Evolutionary conservation across 176 grass and related monocot species (phyloP).

Genomic region (Bonia amplexicaulis): DNA sequence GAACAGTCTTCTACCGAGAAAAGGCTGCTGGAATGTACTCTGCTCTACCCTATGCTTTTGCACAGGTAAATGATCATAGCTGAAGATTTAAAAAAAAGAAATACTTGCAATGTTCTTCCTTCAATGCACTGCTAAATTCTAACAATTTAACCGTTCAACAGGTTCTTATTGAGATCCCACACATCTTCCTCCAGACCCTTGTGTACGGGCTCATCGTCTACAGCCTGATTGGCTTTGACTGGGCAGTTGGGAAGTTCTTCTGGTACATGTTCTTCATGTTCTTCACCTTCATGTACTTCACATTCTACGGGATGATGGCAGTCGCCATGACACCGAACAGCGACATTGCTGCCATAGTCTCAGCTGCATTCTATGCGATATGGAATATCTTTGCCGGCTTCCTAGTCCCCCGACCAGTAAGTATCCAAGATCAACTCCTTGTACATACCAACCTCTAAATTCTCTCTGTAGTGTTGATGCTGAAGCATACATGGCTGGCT

Average conservation of each 20-base stretch:
- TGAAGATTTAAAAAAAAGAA: background rate
- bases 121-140: background rate
- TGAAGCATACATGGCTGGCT: conserved; percentile 25
- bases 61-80: conserved; percentile 56
- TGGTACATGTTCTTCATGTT: conserved; percentile 99
- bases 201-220: conserved; percentile 87
- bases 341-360: conserved; percentile 78
- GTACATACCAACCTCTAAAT: background rate
- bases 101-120: background rate
- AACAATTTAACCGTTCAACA: conserved; percentile 24
- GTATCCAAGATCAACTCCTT: conserved; percentile 1
- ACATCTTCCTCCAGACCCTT: conserved; percentile 80
- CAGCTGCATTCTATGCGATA: conserved; percentile 79
- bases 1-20: conserved; percentile 93
- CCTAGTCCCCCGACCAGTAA: conserved; percentile 78
- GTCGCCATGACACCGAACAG: conserved; percentile 93
- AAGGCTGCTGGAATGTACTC: conserved; percentile 97
- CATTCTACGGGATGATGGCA: conserved; percentile 96
- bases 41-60: conserved; percentile 84
- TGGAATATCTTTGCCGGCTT: conserved; percentile 97
- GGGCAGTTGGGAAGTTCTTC: conserved; percentile 71
- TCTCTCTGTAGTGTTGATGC: background rate
- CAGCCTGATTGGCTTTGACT: conserved; percentile 74
- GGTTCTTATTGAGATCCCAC: conserved; percentile 91
- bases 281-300: conserved; percentile 99